Percentiles rank a stretch among this genome's conserved stretches.
These are phyloP conservation scores for Mentha longifolia DNA, from an alignment of 257 asterid genomes.

Conservation along the genomic window DNA sequence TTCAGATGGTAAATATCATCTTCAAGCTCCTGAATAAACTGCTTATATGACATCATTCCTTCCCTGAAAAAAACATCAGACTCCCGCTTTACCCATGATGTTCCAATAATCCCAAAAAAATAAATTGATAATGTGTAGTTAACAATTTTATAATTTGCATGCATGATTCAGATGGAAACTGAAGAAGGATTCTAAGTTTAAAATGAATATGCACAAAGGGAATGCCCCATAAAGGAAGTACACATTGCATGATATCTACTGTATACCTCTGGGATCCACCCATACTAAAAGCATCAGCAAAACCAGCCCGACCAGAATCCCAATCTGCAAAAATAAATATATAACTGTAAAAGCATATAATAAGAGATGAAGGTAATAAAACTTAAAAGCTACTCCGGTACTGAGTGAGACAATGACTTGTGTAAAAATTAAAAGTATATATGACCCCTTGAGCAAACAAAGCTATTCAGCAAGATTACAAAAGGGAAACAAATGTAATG, in stretches of 20 bases:
- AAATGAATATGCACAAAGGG: conserved; percentile 16
- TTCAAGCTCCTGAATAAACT: conserved; percentile 98
- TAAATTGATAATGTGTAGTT: not conserved
- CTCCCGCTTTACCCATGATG: not conserved
- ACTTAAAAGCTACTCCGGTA: too few species aligned
- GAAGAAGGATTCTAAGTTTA: not conserved
- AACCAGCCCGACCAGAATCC: conserved; percentile 81
- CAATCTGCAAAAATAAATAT: conserved; percentile 57
- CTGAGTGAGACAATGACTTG: too few species aligned
- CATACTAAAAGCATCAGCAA: conserved; percentile 57
- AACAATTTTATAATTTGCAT: not conserved
- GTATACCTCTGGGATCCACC: conserved; percentile 77
- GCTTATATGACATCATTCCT: conserved; percentile 99
- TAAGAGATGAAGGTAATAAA: too few species aligned
- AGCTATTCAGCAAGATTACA: too few species aligned
- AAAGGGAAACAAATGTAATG: too few species aligned
- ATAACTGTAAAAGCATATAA: too few species aligned
- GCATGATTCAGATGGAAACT: conserved; percentile 10
- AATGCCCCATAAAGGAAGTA: not conserved
- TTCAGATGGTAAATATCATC: conserved; percentile 96
- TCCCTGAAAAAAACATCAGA: conserved; percentile 54
- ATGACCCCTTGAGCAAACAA: too few species aligned
- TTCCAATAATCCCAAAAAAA: not conserved
- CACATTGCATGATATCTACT: conserved; percentile 1
- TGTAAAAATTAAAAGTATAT: too few species aligned